A percentile compares a stretch with the other conserved stretches of the same genome.
Conservation (phyloP, 2,329 filamentous ascomycete genomes). For the Sclerotiophoma versabilis region DNA sequence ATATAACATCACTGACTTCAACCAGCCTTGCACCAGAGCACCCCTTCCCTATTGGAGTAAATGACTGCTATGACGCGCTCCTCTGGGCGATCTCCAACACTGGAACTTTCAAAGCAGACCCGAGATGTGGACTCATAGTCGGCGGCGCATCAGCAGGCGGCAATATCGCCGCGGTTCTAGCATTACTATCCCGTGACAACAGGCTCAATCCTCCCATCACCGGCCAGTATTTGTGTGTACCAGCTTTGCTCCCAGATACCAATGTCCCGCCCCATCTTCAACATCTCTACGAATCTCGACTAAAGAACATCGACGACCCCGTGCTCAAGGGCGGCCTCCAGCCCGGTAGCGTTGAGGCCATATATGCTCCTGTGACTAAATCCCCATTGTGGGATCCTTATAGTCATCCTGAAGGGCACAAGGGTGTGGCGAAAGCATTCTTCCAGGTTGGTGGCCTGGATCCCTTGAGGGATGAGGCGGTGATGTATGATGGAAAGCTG, state of each 20-base stretch:
- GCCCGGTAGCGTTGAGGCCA: constrained; percentile 20
- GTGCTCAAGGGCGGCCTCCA: constrained; percentile 27
- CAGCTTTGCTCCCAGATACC: constrained; percentile 52
- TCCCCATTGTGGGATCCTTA: constrained; percentile 43
- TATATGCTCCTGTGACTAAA: constrained; percentile 36
- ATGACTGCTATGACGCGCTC: constrained; percentile 58
- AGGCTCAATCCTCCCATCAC: constrained; percentile 54
- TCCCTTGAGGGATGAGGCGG: constrained; percentile 58
- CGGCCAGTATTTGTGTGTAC: constrained; percentile 57
- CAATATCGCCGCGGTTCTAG: constrained; percentile 59
- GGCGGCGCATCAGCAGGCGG: constrained; percentile 61
- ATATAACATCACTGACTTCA: no score
- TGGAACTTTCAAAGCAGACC: constrained; percentile 48
- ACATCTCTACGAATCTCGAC: constrained; percentile 51
- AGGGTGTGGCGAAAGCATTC: constrained; percentile 53
- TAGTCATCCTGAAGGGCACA: constrained; percentile 47
- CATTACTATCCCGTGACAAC: constrained; percentile 54
- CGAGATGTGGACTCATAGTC: constrained; percentile 57
- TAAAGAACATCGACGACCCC: constrained; percentile 32
- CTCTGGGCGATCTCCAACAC: constrained; percentile 50
- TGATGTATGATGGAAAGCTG: constrained; percentile 55
- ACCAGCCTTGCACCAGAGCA: constrained; percentile 59
- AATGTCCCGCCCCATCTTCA: constrained; percentile 51
- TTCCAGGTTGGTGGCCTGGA: constrained; percentile 60
- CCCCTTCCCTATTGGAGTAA: constrained; percentile 56